Conservation (phyloP, 2,329 filamentous ascomycete species). For the Fusarium citri region DNA sequence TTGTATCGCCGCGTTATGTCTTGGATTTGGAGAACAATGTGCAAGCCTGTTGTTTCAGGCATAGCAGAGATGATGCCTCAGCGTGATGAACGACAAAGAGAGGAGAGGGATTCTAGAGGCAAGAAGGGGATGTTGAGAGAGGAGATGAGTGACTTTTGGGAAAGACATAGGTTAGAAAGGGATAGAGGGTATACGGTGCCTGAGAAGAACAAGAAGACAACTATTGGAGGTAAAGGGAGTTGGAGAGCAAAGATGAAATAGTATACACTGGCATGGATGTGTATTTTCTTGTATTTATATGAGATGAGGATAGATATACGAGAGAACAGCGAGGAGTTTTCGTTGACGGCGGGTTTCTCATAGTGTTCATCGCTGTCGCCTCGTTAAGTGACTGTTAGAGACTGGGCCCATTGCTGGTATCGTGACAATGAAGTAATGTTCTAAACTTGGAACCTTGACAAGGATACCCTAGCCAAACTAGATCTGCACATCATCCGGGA, state of each 20-base stretch:
- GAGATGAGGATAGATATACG: neutral
- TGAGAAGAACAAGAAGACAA: constrained; percentile 50
- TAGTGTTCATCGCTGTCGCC: neutral
- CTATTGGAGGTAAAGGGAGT: constrained; percentile 11
- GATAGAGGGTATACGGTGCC: constrained; percentile 55
- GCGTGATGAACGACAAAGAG: constrained; percentile 29
- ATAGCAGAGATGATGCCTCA: constrained; percentile 32
- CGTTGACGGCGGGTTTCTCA: fast-evolving
- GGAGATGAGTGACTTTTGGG: constrained; percentile 58
- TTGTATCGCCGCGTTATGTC: constrained; percentile 20
- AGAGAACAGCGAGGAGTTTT: neutral
- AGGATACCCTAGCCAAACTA: constrained; percentile 8
- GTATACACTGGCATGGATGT: neutral
- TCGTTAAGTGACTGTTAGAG: neutral
- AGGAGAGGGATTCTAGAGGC: constrained; percentile 36
- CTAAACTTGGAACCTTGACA: neutral
- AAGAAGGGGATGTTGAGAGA: constrained; percentile 35
- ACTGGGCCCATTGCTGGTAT: neutral
- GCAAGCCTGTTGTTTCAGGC: constrained; percentile 36
- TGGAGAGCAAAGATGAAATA: constrained; percentile 28
- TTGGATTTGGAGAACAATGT: constrained; percentile 42
- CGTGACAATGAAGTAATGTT: neutral
- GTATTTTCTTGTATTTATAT: neutral
- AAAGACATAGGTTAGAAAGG: constrained; percentile 54
- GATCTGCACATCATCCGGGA: constrained; percentile 18